Conservation (phyloP, 106 monocot genomes). For the Acorus gramineus region DNA sequence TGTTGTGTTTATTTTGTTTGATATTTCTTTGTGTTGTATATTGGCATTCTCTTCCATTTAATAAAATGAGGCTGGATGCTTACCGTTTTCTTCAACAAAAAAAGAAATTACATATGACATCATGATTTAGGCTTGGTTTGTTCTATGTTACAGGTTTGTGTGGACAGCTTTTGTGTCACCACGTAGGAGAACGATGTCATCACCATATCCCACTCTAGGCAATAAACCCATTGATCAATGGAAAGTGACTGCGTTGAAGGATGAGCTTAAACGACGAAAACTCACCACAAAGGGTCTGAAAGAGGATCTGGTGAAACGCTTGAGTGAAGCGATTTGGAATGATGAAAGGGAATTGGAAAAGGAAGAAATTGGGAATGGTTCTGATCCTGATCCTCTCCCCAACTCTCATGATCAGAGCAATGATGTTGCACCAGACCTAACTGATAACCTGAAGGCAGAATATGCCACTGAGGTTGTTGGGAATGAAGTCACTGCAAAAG, state of each 20-base stretch:
- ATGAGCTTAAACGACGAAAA: constrained; percentile 61
- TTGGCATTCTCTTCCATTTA: too few species aligned
- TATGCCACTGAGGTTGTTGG: constrained; percentile 9
- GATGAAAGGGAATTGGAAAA: constrained; percentile 12
- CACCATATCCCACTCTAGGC: constrained; percentile 48
- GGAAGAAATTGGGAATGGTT: constrained; percentile 10
- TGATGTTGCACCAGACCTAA: constrained; percentile 1
- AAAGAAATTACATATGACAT: too few species aligned
- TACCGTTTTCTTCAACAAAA: too few species aligned
- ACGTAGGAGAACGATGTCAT: constrained; percentile 25
- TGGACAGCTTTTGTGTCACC: too few species aligned
- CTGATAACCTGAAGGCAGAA: not conserved
- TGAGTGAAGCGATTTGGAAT: constrained; percentile 38
- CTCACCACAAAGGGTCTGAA: constrained; percentile 67
- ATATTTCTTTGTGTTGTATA: too few species aligned
- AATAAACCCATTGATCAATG: constrained; percentile 79
- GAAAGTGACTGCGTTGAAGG: constrained; percentile 83
- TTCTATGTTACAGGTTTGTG: too few species aligned
- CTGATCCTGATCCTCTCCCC: constrained; percentile 4
- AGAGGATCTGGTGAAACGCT: constrained; percentile 62
- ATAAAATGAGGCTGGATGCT: too few species aligned
- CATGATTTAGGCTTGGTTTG: too few species aligned
- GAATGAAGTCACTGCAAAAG: not conserved
- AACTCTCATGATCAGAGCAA: not conserved
- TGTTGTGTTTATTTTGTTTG: too few species aligned